phyloP scores from a whole-genome alignment of 169 alveolate species.

The Cryptosporidium sp. region DNA sequence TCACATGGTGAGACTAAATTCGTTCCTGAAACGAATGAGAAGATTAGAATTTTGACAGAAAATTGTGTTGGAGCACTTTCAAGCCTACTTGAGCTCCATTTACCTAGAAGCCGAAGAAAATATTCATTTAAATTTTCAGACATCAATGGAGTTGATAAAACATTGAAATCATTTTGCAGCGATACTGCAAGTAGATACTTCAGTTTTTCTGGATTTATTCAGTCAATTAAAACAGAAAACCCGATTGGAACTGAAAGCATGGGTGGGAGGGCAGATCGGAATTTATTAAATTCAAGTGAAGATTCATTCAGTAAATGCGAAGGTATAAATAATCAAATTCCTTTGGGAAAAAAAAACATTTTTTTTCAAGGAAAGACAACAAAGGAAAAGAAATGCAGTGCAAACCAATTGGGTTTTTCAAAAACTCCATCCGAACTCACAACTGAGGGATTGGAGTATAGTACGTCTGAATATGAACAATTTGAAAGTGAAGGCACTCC shows the following conservation, averaged over 20 bases:
- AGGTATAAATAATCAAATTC: not conserved
- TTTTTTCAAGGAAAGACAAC: not conserved
- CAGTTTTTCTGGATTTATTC: not conserved
- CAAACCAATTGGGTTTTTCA: not conserved
- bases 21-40: not conserved
- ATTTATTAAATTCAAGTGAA: not conserved
- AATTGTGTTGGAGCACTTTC: slow-evolving; percentile 39
- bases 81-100: slow-evolving; percentile 51
- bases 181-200: not conserved
- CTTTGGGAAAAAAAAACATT: too few relatives aligned
- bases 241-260: not conserved
- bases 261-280: not conserved
- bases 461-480: not conserved
- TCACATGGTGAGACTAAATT: slow-evolving; percentile 45
- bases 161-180: slow-evolving; percentile 2
- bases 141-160: not conserved
- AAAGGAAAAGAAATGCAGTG: not conserved
- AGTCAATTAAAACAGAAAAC: not conserved
- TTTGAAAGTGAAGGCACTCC: not conserved
- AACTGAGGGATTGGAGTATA: not conserved
- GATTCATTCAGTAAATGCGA: not conserved
- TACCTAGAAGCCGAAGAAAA: slow-evolving; percentile 42
- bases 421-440: not conserved
- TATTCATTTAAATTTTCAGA: slow-evolving; percentile 50
- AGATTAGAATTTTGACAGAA: slow-evolving; percentile 23